Percentiles rank a stretch among this genome's conserved stretches.
Conservation (phyloP, 305 asterid genomes). For the Stenogyne calaminthoides region DNA sequence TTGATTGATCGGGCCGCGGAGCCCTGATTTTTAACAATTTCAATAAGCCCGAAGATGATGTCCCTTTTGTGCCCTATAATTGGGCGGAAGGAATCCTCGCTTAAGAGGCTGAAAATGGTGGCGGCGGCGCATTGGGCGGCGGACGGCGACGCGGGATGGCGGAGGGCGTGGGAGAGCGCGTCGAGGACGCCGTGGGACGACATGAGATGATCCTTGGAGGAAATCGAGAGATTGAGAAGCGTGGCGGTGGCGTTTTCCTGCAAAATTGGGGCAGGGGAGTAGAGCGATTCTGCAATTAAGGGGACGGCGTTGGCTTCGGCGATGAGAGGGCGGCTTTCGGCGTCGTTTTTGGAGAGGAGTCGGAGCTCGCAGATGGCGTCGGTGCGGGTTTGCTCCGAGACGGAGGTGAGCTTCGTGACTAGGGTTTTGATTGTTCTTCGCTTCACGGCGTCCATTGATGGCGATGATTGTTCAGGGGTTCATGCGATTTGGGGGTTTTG, state of each 20-base stretch:
- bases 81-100: conserved; percentile 62
- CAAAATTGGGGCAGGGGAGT: conserved; percentile 53
- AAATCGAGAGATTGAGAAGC: conserved; percentile 76
- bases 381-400: conserved; percentile 75
- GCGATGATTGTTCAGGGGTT: conserved; percentile 19
- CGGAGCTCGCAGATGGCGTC: conserved; percentile 92
- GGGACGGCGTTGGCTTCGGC: conserved; percentile 79
- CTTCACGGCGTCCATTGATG: conserved; percentile 72
- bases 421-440: conserved; percentile 58
- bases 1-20: conserved; percentile 72
- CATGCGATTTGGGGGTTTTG: conserved; percentile 16
- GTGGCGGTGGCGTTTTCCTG: conserved; percentile 95
- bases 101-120: conserved; percentile 69
- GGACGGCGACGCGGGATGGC: conserved; percentile 71
- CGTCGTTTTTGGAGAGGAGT: conserved; percentile 70
- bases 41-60: conserved; percentile 75
- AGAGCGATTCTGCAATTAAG: conserved; percentile 71
- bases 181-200: conserved; percentile 80
- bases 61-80: conserved; percentile 90
- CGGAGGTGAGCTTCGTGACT: conserved; percentile 77
- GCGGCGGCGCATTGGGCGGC: conserved; percentile 84
- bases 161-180: conserved; percentile 87
- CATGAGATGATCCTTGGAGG: conserved; percentile 69
- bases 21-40: conserved; percentile 49
- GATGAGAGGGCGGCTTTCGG: conserved; percentile 67